Evolutionary conservation across 2,329 filamentous ascomycete genomes (phyloP).

Genomic region (Fusarium sp.): DNA sequence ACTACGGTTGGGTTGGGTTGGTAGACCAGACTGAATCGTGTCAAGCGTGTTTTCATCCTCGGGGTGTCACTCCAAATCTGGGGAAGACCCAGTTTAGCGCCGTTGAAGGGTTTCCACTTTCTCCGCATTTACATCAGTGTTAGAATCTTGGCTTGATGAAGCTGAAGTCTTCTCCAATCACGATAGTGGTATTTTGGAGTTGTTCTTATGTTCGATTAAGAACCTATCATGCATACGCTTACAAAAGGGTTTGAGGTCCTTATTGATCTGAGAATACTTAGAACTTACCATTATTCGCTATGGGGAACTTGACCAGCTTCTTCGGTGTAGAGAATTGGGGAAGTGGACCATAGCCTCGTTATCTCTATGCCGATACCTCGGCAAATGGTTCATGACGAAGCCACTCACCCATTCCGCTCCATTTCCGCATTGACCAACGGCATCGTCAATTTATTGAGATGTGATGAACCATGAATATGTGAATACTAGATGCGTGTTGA

Average conservation of each 20-base stretch:
- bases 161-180: not conserved
- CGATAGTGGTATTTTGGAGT: not conserved
- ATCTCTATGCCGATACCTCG: conserved; percentile 1
- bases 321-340: not conserved
- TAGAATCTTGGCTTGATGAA: conserved; percentile 6
- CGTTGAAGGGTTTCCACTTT: conserved; percentile 10
- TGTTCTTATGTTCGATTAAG: not conserved
- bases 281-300: not conserved
- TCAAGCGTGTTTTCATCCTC: conserved; percentile 3
- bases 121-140: conserved; percentile 22
- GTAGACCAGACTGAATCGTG: not conserved
- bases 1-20: not conserved
- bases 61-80: conserved; percentile 22
- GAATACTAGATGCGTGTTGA: not conserved
- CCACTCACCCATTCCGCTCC: not conserved
- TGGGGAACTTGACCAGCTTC: not conserved
- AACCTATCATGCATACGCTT: not conserved
- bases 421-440: not conserved
- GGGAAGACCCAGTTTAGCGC: conserved; percentile 31
- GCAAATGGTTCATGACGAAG: not conserved
- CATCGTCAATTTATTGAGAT: not conserved
- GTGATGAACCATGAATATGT: not conserved
- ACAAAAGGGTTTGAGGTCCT: not conserved
- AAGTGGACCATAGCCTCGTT: conserved; percentile 2
- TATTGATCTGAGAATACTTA: not conserved